These are phyloP conservation scores for Yueomyces sp. DNA, from an alignment of 805 yeast species.

Conservation along the genomic window DNA sequence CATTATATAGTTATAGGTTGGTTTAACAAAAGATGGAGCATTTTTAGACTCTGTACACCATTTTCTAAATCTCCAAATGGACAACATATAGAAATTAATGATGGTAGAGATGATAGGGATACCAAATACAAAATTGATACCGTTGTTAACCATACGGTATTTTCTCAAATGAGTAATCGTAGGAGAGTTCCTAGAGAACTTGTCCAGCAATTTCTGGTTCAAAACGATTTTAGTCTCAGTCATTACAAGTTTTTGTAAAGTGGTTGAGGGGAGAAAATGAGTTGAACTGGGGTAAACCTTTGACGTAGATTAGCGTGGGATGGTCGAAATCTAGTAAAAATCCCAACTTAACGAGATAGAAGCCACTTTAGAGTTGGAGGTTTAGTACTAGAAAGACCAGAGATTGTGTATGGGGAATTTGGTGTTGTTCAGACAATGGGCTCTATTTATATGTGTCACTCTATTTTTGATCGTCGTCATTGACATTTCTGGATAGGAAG, in stretches of 20 bases:
- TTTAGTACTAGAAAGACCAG: too few species aligned
- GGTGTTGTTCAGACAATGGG: too few species aligned
- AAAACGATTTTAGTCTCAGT: conserved; percentile 8
- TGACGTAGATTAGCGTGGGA: too few species aligned
- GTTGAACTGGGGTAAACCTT: too few species aligned
- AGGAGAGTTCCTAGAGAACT: conserved; percentile 16
- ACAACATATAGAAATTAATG: conserved; percentile 6
- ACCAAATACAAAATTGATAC: conserved; percentile 7
- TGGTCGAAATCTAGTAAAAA: too few species aligned
- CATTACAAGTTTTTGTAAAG: neutral
- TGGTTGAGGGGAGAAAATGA: too few species aligned
- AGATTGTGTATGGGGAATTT: too few species aligned
- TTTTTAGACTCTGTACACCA: conserved; percentile 9
- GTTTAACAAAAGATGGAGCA: conserved; percentile 10
- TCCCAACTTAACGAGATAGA: too few species aligned
- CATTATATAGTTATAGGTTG: conserved; percentile 5
- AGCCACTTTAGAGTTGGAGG: too few species aligned
- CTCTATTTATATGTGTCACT: too few species aligned
- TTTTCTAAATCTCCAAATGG: conserved; percentile 5
- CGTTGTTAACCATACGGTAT: conserved; percentile 8
- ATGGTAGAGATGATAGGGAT: conserved; percentile 9
- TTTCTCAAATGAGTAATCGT: conserved; percentile 14
- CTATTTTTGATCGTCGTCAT: too few species aligned
- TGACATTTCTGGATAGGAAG: too few species aligned
- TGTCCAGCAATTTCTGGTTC: conserved; percentile 12